phyloP scores from a whole-genome alignment of 1,139 yeast genomes.

The Geotrichum aggregatum region DNA sequence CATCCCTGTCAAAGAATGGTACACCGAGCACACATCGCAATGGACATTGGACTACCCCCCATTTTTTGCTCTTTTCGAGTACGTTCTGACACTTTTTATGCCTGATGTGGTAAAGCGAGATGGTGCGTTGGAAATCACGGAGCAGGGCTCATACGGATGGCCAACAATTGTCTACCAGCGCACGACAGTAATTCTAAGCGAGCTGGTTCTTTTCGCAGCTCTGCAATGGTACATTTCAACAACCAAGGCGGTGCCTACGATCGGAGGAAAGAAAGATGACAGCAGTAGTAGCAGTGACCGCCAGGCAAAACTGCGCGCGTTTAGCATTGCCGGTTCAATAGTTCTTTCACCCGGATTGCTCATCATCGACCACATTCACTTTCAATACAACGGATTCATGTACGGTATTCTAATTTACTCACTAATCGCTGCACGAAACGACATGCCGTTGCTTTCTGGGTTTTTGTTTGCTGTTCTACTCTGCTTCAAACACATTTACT shows the following conservation, averaged over 20 bases:
- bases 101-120: slow-evolving; percentile 60
- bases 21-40: slow-evolving; percentile 72
- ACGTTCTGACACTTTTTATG: slow-evolving; percentile 66
- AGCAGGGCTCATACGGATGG: slow-evolving; percentile 62
- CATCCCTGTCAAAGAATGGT: slow-evolving; percentile 81
- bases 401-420: slow-evolving; percentile 77
- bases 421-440: slow-evolving; percentile 62
- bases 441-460: slow-evolving; percentile 61
- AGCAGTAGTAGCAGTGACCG: slow-evolving; percentile 18
- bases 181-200: slow-evolving; percentile 71
- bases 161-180: slow-evolving; percentile 83
- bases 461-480: slow-evolving; percentile 68
- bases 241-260: slow-evolving; percentile 33
- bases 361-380: slow-evolving; percentile 87
- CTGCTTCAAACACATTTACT: slow-evolving; percentile 90
- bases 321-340: slow-evolving; percentile 77
- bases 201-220: slow-evolving; percentile 62
- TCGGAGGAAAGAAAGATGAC: slow-evolving; percentile 36
- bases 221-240: slow-evolving; percentile 68
- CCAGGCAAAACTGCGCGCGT: slow-evolving; percentile 43
- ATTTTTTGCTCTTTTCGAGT: slow-evolving; percentile 92
- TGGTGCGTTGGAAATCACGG: slow-evolving; percentile 72
- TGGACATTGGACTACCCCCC: slow-evolving; percentile 99
- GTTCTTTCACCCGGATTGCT: slow-evolving; percentile 84
- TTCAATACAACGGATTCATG: slow-evolving; percentile 91